Percentiles rank a stretch among this genome's conserved stretches.
These are phyloP conservation scores for Plasmopara halstedii DNA, from an alignment of 352 stramenopile species.

Conservation along the genomic window DNA sequence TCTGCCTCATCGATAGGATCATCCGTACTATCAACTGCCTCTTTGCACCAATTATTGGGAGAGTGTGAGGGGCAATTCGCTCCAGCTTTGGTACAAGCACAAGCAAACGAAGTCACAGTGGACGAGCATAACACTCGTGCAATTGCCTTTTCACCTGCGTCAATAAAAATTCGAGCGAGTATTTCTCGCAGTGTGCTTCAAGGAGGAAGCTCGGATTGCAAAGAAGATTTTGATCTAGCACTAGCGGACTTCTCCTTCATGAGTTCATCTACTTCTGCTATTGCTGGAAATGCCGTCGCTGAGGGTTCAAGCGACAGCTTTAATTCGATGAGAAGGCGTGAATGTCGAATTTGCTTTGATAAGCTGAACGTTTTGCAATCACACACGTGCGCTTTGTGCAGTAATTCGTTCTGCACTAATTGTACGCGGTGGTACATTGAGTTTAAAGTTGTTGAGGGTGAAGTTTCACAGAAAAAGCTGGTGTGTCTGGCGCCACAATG, in stretches of 20 bases:
- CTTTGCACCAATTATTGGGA: constrained; percentile 17
- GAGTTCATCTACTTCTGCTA: constrained; percentile 10
- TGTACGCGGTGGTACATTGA: constrained; percentile 71
- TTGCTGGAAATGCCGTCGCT: neutral
- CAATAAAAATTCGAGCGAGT: constrained; percentile 33
- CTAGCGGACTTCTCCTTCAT: constrained; percentile 8
- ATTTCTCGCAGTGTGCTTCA: constrained; percentile 30
- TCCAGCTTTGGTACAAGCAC: constrained; percentile 12
- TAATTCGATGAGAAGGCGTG: constrained; percentile 19
- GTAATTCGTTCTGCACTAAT: constrained; percentile 39
- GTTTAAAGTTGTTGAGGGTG: constrained; percentile 68
- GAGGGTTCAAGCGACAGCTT: constrained; percentile 12
- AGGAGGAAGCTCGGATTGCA: neutral
- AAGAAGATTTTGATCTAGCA: constrained; percentile 12
- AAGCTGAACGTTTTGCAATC: constrained; percentile 34
- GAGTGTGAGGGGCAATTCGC: constrained; percentile 23
- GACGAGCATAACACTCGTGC: constrained; percentile 33
- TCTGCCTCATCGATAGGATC: constrained; percentile 14
- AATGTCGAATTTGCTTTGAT: constrained; percentile 78
- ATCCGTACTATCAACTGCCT: constrained; percentile 23
- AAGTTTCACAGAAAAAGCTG: constrained; percentile 67
- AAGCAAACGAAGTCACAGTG: constrained; percentile 24
- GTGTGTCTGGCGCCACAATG: constrained; percentile 63
- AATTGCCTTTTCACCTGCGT: constrained; percentile 26
- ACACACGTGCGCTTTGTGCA: constrained; percentile 41